Evolutionary conservation across 306 rosid species (phyloP).

Genomic region (Pyrus bretschneideri): DNA sequence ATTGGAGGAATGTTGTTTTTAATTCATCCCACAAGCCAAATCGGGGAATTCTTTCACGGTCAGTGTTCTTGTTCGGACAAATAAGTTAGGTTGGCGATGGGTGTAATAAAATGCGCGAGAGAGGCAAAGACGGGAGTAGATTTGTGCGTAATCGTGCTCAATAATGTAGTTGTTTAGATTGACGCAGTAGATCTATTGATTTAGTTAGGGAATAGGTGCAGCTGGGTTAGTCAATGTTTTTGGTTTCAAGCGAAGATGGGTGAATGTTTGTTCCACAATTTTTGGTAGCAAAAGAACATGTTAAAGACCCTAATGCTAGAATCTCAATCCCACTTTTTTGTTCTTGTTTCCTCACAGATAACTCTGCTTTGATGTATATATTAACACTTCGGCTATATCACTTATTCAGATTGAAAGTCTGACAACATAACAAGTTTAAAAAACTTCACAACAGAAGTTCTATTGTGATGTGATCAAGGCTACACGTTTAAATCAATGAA

Average conservation of each 20-base stretch:
- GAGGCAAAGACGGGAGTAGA: constrained; percentile 25
- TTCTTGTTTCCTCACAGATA: neutral
- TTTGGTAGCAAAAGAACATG: constrained; percentile 24
- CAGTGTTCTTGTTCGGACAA: constrained; percentile 15
- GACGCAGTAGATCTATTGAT: constrained; percentile 18
- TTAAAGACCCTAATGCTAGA: constrained; percentile 13
- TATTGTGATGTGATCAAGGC: too few relatives aligned
- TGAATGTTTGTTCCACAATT: constrained; percentile 26
- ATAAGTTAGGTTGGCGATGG: constrained; percentile 30
- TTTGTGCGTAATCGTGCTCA: constrained; percentile 23
- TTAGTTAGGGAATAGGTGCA: constrained; percentile 34
- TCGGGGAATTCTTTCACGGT: constrained; percentile 31
- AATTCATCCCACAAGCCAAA: constrained; percentile 29
- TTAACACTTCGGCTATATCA: neutral
- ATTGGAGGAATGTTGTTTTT: constrained; percentile 18
- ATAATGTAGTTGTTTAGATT: constrained; percentile 33
- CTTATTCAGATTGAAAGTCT: neutral
- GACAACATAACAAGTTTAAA: neutral
- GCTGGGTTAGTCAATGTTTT: constrained; percentile 27
- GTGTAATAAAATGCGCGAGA: constrained; percentile 25
- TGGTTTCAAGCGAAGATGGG: neutral
- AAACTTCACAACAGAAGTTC: too few relatives aligned
- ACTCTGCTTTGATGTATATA: neutral
- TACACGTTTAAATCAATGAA: too few relatives aligned
- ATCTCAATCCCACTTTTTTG: neutral